A percentile compares a stretch with the other conserved stretches of the same genome.
Conservation (phyloP, 2,329 filamentous ascomycete species). For the Didymella glomerata region DNA sequence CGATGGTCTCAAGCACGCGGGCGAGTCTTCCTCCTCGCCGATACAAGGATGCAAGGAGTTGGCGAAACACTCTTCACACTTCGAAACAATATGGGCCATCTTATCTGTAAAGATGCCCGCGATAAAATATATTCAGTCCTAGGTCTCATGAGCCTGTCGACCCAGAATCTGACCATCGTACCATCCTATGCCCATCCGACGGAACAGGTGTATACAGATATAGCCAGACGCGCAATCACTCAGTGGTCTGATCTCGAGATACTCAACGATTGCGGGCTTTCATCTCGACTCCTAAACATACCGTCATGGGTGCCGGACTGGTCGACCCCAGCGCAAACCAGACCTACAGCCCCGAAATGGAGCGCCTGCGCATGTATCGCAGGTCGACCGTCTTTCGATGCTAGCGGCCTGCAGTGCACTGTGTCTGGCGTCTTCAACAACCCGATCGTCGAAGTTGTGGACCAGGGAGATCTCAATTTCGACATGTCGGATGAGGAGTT, state of each 20-base stretch:
- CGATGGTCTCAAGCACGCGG: neutral
- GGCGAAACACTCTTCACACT: neutral
- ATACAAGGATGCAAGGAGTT: neutral
- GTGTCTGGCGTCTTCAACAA: neutral
- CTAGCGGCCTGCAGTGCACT: neutral
- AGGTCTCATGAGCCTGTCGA: neutral
- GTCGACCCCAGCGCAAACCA: neutral
- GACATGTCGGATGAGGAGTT: neutral
- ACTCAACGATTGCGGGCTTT: neutral
- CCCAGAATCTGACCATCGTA: neutral
- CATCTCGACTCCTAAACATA: neutral
- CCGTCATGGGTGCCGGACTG: conserved; percentile 4
- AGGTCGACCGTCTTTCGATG: neutral
- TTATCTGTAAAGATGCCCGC: neutral
- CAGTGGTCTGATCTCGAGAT: neutral
- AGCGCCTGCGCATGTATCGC: neutral
- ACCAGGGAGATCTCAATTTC: neutral
- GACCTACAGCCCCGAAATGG: neutral
- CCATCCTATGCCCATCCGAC: neutral
- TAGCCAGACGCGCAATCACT: neutral
- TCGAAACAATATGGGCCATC: neutral
- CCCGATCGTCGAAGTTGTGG: neutral
- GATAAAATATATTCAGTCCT: conserved; percentile 1
- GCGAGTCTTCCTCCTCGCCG: neutral
- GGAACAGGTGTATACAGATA: neutral